These are phyloP conservation scores for Oryza longistaminata DNA, from an alignment of 176 grass and related monocot species.

Conservation along the genomic window DNA sequence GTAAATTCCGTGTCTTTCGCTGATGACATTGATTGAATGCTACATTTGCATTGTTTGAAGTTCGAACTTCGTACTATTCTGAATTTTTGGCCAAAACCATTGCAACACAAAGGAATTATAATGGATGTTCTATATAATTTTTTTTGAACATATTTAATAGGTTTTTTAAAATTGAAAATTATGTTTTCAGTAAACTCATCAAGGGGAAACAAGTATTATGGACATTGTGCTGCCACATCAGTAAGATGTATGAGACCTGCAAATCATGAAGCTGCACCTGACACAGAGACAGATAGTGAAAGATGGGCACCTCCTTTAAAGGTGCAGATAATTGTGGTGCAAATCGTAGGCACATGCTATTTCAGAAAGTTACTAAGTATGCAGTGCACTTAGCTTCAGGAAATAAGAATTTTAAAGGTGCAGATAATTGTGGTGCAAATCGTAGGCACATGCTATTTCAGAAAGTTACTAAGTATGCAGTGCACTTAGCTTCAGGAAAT, in stretches of 20 bases:
- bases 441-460: neutral
- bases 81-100: neutral
- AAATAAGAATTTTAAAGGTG: slow-evolving; percentile 40
- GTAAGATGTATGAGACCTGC: slow-evolving; percentile 54
- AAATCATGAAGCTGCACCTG: slow-evolving; percentile 62
- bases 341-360: neutral
- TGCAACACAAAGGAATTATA: neutral
- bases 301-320: slow-evolving; percentile 76
- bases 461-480: neutral
- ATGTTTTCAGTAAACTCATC: slow-evolving; percentile 69
- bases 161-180: neutral
- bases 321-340: slow-evolving; percentile 37
- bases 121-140: neutral
- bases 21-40: neutral
- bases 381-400: neutral
- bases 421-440: neutral
- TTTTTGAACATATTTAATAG: neutral
- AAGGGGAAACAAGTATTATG: slow-evolving; percentile 81
- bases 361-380: neutral
- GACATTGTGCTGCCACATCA: slow-evolving; percentile 45
- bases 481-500: neutral
- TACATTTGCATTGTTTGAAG: neutral
- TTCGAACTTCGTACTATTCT: neutral
- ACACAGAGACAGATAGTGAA: slow-evolving; percentile 72
- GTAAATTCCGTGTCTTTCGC: neutral